Conservation (phyloP, 306 rosid genomes). For the Trichosanthes cucumerina region DNA sequence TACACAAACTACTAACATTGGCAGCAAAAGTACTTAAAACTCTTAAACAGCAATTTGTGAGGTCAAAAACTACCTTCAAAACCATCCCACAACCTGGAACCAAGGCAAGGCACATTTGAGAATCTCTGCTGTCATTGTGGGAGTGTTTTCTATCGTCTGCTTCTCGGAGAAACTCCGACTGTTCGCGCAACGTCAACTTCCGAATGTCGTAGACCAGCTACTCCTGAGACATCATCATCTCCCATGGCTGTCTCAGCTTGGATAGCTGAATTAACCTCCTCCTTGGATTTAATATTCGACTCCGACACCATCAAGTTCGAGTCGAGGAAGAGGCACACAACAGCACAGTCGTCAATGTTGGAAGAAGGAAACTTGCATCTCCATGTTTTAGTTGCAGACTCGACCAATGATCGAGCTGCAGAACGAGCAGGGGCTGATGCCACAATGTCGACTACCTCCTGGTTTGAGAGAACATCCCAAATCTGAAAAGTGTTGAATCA, state of each 20-base stretch:
- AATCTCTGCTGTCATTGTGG: background rate
- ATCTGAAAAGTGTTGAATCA: slow-evolving; percentile 34
- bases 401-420: slow-evolving; percentile 70
- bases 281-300: slow-evolving; percentile 30
- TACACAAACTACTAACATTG: background rate
- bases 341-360: slow-evolving; percentile 90
- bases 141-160: background rate
- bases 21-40: background rate
- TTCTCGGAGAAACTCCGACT: background rate
- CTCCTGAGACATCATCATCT: background rate
- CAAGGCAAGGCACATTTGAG: background rate
- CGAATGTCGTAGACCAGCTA: background rate
- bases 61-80: background rate
- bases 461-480: slow-evolving; percentile 95
- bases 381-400: slow-evolving; percentile 83
- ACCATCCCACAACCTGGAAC: background rate
- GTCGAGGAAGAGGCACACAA: slow-evolving; percentile 71
- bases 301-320: slow-evolving; percentile 32
- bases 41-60: background rate
- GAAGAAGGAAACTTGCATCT: slow-evolving; percentile 73
- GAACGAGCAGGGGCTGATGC: slow-evolving; percentile 54
- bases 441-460: slow-evolving; percentile 81
- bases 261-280: slow-evolving; percentile 18
- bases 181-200: background rate
- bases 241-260: background rate